Evolutionary conservation across 257 asterid species (phyloP), one percentile per base, ranked within the genome.

Genomic region (Paulownia fortunei): DNA sequence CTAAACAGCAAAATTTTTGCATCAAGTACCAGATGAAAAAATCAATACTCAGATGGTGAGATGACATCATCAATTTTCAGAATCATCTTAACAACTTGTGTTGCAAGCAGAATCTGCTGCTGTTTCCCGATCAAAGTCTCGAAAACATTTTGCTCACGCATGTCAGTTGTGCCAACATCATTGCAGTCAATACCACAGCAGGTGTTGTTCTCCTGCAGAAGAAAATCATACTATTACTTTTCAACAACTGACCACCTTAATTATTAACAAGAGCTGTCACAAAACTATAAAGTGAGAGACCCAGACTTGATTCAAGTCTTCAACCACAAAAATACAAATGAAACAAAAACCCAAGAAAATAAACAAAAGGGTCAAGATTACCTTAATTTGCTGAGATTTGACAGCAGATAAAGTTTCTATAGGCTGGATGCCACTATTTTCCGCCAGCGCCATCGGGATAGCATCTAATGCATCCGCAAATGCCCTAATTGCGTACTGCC

Each of bases 371-470:
- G 34, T 19, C 5, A 19, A 41, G n/a, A 18, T 55, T 82, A 90
- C 98, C 94, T 94, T 90, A 70, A 95, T 91, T 89, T 95, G 99
- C 91, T 95, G 96, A 65, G 97, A 79, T 79, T 91, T 93, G 59
- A 93, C 97, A 68, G 93, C 96, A 34, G 99, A 90, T 78, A 95
- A 85, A 73, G 99, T 95, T 81, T 95, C 99, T 4, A 95, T 95
- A 52, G 98, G 97, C 82, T 90, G 94, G 74, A 92, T 92, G 41
- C 98, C 99, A 67, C 99, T 93, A 74, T 95, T 95, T 85, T 95
- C 99, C 0, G 99, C 98, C 46, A 95, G 97, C 10, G 99, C 99
- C 99, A 95, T 95, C 12, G 99, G 99, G 52, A 93, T 82, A 74
- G 99, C 86, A 79, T 95, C 98, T 82, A 95, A 82, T 64, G 99